These are phyloP conservation scores for Leucosporidium creatinivorum DNA, from an alignment of 768 basidiomycete genomes.

Conservation along the genomic window DNA sequence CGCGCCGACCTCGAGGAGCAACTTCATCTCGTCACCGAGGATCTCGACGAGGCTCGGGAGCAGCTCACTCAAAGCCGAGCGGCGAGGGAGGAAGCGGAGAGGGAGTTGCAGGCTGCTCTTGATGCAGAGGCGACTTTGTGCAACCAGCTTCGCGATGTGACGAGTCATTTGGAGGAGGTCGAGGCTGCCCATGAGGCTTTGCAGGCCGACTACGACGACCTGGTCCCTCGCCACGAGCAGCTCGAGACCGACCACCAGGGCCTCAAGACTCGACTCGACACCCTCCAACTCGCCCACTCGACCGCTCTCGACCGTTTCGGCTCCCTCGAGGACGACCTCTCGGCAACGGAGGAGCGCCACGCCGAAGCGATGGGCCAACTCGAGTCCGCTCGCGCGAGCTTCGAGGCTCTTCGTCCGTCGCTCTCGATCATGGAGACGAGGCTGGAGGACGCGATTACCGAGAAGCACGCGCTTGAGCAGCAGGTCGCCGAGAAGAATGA, in stretches of 20 bases:
- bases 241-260: neutral
- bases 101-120: neutral
- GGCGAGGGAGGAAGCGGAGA: neutral
- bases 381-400: neutral
- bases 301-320: too few relatives aligned
- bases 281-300: too few relatives aligned
- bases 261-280: too few relatives aligned
- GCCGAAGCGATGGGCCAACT: neutral
- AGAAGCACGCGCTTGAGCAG: too few relatives aligned
- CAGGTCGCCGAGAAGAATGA: too few relatives aligned
- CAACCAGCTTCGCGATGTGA: neutral
- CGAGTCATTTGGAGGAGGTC: neutral
- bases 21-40: neutral
- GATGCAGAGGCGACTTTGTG: neutral
- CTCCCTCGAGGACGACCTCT: too few relatives aligned
- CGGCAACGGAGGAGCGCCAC: slow-evolving; percentile 6
- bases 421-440: too few relatives aligned
- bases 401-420: too few relatives aligned
- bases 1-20: slow-evolving; percentile 2
- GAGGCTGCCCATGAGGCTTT: neutral
- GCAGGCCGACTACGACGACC: neutral
- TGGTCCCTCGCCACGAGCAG: neutral
- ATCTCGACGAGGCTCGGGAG: neutral
- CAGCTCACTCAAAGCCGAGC: neutral
- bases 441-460: too few relatives aligned